These are phyloP conservation scores for Populus trichocarpa DNA, from an alignment of 441 rosid genomes.

Conservation along the genomic window DNA sequence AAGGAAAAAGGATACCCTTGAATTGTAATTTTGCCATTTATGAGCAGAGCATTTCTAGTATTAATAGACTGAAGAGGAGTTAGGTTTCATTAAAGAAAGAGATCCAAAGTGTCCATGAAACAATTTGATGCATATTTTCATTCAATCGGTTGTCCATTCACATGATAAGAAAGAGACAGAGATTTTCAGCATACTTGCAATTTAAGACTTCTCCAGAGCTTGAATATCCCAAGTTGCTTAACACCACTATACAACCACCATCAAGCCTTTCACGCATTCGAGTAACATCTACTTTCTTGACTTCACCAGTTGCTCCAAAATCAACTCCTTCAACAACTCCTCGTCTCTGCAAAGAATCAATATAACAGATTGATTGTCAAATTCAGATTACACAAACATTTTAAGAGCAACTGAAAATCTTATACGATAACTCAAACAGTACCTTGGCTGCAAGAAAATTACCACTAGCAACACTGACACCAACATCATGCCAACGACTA, in stretches of 20 bases:
- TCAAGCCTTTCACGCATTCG: constrained; percentile 89
- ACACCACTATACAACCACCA: constrained; percentile 69
- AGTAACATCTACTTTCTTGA: constrained; percentile 79
- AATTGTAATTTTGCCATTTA: no score
- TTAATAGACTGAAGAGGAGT: constrained; percentile 4
- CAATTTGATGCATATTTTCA: not conserved
- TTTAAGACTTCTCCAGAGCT: constrained; percentile 94
- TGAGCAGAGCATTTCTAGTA: not conserved
- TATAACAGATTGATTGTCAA: constrained; percentile 11
- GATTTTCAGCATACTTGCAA: constrained; percentile 73
- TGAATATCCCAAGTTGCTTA: constrained; percentile 91
- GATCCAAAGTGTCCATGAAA: not conserved
- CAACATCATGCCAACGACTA: constrained; percentile 83
- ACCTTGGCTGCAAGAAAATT: constrained; percentile 99
- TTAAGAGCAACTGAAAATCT: not conserved
- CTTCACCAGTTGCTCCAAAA: constrained; percentile 94
- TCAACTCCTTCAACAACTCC: constrained; percentile 93
- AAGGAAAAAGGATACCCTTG: no score
- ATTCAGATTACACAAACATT: not conserved
- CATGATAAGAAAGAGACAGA: not conserved
- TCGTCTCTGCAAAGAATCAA: constrained; percentile 58
- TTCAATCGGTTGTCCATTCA: not conserved
- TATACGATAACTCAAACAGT: constrained; percentile 1
- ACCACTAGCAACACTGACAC: constrained; percentile 93
- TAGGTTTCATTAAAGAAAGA: not conserved